A percentile compares a stretch with the other conserved stretches of the same genome.
Evolutionary conservation across 495 filamentous ascomycete species (phyloP).

Genomic region (Cryomyces minteri): DNA sequence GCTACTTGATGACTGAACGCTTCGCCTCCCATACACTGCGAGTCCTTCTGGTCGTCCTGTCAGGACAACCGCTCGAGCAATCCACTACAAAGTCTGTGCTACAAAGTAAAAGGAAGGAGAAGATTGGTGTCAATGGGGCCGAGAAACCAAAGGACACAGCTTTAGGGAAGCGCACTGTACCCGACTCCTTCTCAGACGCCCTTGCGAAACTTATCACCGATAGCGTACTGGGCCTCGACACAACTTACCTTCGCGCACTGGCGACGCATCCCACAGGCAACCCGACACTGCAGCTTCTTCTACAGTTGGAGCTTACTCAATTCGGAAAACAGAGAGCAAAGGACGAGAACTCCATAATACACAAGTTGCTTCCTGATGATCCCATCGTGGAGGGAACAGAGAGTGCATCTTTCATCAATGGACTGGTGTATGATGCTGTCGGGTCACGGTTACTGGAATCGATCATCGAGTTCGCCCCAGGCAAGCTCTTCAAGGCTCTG

Average conservation of each 20-base stretch:
- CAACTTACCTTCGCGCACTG: slow-evolving; percentile 56
- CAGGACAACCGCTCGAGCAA: slow-evolving; percentile 56
- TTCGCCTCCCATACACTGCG: slow-evolving; percentile 86
- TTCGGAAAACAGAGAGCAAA: slow-evolving; percentile 44
- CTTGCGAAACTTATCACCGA: slow-evolving; percentile 62
- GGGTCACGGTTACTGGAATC: slow-evolving; percentile 81
- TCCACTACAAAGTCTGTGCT: slow-evolving; percentile 47
- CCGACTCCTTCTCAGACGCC: slow-evolving; percentile 54
- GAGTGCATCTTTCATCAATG: slow-evolving; percentile 55
- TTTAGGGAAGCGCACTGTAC: slow-evolving; percentile 34
- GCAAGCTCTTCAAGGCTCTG: slow-evolving; percentile 73
- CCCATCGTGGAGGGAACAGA: slow-evolving; percentile 36
- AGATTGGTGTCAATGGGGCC: slow-evolving; percentile 33
- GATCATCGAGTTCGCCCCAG: slow-evolving; percentile 59
- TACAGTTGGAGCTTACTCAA: slow-evolving; percentile 64
- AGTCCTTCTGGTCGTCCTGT: slow-evolving; percentile 67
- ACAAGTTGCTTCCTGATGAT: slow-evolving; percentile 45
- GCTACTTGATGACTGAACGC: slow-evolving; percentile 66
- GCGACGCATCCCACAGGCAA: slow-evolving; percentile 80
- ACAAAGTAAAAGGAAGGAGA: slow-evolving; percentile 80
- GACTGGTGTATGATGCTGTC: slow-evolving; percentile 71
- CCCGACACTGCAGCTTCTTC: slow-evolving; percentile 68
- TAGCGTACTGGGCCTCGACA: slow-evolving; percentile 48
- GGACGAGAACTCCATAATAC: slow-evolving; percentile 39
- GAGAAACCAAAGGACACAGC: slow-evolving; percentile 16